Base-by-base conservation (phyloP, 2,329 filamentous ascomycete species). In the Pseudocercospora fuligena region DNA sequence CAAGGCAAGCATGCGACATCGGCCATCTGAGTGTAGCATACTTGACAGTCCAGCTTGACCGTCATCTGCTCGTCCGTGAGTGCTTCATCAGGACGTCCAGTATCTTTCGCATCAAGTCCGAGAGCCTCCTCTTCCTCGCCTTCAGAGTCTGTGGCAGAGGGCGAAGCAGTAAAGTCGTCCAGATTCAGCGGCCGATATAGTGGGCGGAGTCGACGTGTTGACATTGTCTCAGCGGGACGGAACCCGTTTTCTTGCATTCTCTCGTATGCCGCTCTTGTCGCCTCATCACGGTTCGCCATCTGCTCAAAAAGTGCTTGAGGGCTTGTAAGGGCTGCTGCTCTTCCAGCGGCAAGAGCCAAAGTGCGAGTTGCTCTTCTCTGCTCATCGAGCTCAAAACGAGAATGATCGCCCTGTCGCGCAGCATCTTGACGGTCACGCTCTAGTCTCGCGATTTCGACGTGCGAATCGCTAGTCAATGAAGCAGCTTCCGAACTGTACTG, bases 1-100 rank as follows among this genome's bases (percentile, higher is more conserved):
- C 85, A 87, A 0, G 85, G 85, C 40, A 87, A 70, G 19, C 85
- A 76, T 1, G 83, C 84, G 6, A 82, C 82, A 66, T 86, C 82
- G 0, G 85, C 82, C 1, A 83, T 58, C 71, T 87, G 85, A 9
- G 78, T 79, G 70, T 85, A 84, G 72, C 85, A 87, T 19, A 86
- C 79, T 66, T 84, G 82, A 69, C 85, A 87, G 49, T 84, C 80
- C 29, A 87, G 73, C 33, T 80, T 82, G 46, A 84, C 76, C 5
- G 76, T 83, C 81, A 87, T 80, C 53, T 85, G 81, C 43, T 80
- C 80, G 8, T 84, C 81, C 19, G 80, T 78, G 69, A 82, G 81
- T 0, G 84, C 80, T 19, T 81, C 75, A 33, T 68, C 70, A 1
- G 85, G 85, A 7, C 85, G 80, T 11, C 77, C 79, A 60, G 80